Evolutionary conservation across 1,284 basidiomycete species (phyloP).

Genomic region (Ceratobasidium sp.): DNA sequence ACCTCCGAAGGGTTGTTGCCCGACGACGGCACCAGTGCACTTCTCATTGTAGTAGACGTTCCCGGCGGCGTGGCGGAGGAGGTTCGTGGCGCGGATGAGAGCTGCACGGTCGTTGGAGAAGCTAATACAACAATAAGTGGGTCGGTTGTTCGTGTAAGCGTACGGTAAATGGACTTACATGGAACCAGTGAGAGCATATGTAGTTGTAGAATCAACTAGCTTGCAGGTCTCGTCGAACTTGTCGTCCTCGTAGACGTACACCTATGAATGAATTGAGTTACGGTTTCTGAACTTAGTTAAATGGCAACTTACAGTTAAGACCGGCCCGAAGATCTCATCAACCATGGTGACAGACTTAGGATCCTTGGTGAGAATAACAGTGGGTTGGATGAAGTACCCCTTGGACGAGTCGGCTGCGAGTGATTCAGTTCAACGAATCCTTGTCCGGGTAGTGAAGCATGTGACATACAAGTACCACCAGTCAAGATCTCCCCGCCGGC

Average conservation of each 20-base stretch:
- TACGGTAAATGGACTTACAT: constrained; percentile 72
- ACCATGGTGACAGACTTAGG: constrained; percentile 92
- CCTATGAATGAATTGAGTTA: constrained; percentile 58
- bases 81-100: constrained; percentile 80
- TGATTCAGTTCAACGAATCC: background rate
- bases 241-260: constrained; percentile 87
- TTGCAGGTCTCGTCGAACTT: constrained; percentile 89
- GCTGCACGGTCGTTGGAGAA: constrained; percentile 86
- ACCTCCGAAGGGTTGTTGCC: constrained; percentile 98
- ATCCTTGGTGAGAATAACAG: constrained; percentile 94
- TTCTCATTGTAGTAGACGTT: constrained; percentile 98
- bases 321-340: constrained; percentile 98
- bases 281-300: constrained; percentile 5
- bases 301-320: constrained; percentile 80
- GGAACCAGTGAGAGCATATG: constrained; percentile 92
- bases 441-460: background rate
- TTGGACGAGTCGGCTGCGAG: constrained; percentile 84
- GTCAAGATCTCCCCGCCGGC: constrained; percentile 90
- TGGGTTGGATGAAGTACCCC: constrained; percentile 95
- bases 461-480: constrained; percentile 78
- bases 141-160: too few relatives aligned
- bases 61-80: constrained; percentile 86
- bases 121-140: constrained; percentile 60
- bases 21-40: constrained; percentile 95
- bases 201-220: constrained; percentile 88